Evolutionary conservation across 305 asterid species (phyloP).

Genomic region (Caryopteris hybrid): DNA sequence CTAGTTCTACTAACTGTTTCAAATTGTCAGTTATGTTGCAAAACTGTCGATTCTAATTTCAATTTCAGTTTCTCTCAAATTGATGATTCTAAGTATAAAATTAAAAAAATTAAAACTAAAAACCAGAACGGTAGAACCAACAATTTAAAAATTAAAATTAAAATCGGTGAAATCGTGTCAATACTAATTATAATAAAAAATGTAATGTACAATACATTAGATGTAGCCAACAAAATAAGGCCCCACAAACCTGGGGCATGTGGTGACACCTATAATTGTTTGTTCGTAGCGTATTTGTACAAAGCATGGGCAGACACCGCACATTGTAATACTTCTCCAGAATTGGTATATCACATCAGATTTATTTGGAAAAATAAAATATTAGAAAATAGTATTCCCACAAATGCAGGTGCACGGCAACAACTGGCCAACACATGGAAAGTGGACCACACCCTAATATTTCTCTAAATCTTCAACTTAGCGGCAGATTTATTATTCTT

Average conservation of each 20-base stretch:
- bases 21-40: too few species aligned
- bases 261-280: neutral
- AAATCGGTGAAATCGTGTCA: too few species aligned
- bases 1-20: too few species aligned
- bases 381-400: constrained; percentile 2
- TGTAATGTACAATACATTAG: too few species aligned
- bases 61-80: too few species aligned
- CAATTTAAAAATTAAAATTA: too few species aligned
- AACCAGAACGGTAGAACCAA: too few species aligned
- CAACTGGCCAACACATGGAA: constrained; percentile 53
- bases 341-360: neutral
- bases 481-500: constrained; percentile 1
- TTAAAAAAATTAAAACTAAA: too few species aligned
- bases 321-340: neutral
- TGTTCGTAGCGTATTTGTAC: neutral
- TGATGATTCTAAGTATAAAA: too few species aligned
- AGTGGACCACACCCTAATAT: constrained; percentile 17
- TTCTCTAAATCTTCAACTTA: constrained; percentile 3
- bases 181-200: too few species aligned
- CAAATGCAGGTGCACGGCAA: constrained; percentile 13
- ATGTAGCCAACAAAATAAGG: neutral
- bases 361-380: neutral
- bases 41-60: too few species aligned
- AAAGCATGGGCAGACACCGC: neutral
- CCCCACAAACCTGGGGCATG: neutral